Evolutionary conservation across 129 eudicot species (phyloP), one percentile per base, ranked within the genome.

Genomic region (Oenanthe sinensis): DNA sequence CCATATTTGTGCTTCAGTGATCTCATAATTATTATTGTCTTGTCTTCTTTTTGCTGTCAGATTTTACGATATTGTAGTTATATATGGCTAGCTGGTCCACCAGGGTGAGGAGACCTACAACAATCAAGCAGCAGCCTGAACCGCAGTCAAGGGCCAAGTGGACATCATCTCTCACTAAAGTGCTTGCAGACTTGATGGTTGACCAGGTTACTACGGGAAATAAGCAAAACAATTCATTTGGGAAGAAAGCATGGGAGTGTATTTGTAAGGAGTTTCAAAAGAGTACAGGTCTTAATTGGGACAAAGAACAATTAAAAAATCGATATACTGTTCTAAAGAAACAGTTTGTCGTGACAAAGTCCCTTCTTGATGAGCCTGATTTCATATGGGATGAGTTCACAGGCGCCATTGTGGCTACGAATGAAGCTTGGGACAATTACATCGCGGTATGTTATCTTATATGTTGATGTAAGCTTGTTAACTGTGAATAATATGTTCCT

Each of bases 131-230:
- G 76, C 86, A 68, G 71, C 76, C 76, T 60, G 87, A 85, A 71
- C 81, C 78, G 65, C 89, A 79, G 77, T 22, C 83, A 15, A 87
- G 92, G 82, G 92, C 92, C 13, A 88, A 83, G 73, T 88, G 92
- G 92, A 88, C 92, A 70, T 17, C 82, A 22, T 10, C 83, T 26
- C 85, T 88, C 33, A 88, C 89, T 8, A 83, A 77, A 77, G 60
- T 81, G 2, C 81, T 85, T 74, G 89, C 70, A 2, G 87, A 86
- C 37, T 80, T 84, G 76, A 81, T 88, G 92, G 88, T 86, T 50
- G 87, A 88, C 71, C 81, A 88, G 82, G 85, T 84, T 80, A 74
- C 74, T 33, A 76, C 79, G 71, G 88, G 90, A 54, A 84, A 88
- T 68, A 84, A 63, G 80, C 79, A 74, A 42, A 85, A 80, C 55